Evolutionary conservation across 805 yeast genomes (phyloP).

Genomic region (Suhomyces faveliae): DNA sequence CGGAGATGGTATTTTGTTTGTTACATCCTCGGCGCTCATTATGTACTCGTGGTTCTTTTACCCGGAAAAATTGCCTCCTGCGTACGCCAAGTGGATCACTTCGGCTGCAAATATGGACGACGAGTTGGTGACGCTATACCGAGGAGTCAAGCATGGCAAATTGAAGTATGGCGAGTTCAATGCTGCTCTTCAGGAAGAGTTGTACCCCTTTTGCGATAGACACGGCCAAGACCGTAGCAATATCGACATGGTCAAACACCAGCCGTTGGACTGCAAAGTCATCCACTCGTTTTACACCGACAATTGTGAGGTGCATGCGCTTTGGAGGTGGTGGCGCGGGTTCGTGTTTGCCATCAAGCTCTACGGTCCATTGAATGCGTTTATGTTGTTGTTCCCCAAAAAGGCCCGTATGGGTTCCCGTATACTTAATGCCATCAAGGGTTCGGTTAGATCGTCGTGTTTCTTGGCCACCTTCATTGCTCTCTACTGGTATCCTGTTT

Average conservation of each 20-base stretch:
- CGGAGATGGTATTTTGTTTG: conserved; percentile 32
- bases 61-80: conserved; percentile 42
- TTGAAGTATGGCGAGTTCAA: conserved; percentile 36
- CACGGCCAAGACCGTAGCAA: conserved; percentile 31
- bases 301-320: conserved; percentile 47
- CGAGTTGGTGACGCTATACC: conserved; percentile 33
- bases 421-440: conserved; percentile 19
- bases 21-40: conserved; percentile 28
- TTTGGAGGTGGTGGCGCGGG: conserved; percentile 45
- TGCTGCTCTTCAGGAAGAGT: conserved; percentile 24
- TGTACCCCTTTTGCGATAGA: conserved; percentile 30
- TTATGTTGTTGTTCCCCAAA: conserved; percentile 25
- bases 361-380: conserved; percentile 40
- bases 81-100: conserved; percentile 48
- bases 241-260: conserved; percentile 25
- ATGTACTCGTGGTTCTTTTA: conserved; percentile 40
- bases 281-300: conserved; percentile 40
- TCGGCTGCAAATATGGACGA: conserved; percentile 48
- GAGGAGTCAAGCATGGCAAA: conserved; percentile 27
- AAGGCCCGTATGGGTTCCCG: conserved; percentile 16
- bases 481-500: conserved; percentile 48
- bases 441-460: conserved; percentile 40
- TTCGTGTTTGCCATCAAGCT: conserved; percentile 39
- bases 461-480: conserved; percentile 44
- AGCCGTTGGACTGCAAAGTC: conserved; percentile 39